phyloP scores from a whole-genome alignment of 2,329 filamentous ascomycete genomes.

The Byssochlamys sp. region DNA sequence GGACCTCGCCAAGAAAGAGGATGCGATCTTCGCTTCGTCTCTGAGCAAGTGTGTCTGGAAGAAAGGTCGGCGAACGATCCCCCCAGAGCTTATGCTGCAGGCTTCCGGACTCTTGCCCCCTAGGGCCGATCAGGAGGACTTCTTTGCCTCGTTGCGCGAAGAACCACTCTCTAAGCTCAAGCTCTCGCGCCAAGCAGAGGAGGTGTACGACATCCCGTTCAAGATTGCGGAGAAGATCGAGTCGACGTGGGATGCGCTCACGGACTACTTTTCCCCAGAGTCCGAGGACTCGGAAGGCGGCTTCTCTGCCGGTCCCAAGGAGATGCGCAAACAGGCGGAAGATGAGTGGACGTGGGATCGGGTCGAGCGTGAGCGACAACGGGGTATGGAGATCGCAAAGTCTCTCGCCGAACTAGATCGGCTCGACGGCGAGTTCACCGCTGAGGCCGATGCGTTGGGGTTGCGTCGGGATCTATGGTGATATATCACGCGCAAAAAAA shows the following conservation, averaged over 20 bases:
- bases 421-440: conserved; percentile 22
- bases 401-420: conserved; percentile 20
- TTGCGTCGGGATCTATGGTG: conserved; percentile 7
- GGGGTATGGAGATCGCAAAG: conserved; percentile 25
- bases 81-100: conserved; percentile 25
- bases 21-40: conserved; percentile 8
- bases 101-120: conserved; percentile 10
- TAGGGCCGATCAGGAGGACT: conserved; percentile 8
- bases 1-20: conserved; percentile 8
- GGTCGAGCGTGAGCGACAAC: conserved; percentile 26
- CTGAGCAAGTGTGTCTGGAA: conserved; percentile 11
- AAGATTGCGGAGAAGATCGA: conserved; percentile 8
- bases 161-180: conserved; percentile 8
- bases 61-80: conserved; percentile 14
- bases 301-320: not conserved
- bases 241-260: conserved; percentile 4
- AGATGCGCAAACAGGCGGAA: not conserved
- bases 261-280: conserved; percentile 1
- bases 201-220: conserved; percentile 9
- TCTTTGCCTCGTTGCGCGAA: conserved; percentile 3
- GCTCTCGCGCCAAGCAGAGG: conserved; percentile 6
- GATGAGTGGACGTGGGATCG: conserved; percentile 18
- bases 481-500: no score
- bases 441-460: conserved; percentile 25
- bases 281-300: conserved; percentile 4